phyloP scores from a whole-genome alignment of 1,139 yeast genomes.

The Pneumocystis wakefieldiae region DNA sequence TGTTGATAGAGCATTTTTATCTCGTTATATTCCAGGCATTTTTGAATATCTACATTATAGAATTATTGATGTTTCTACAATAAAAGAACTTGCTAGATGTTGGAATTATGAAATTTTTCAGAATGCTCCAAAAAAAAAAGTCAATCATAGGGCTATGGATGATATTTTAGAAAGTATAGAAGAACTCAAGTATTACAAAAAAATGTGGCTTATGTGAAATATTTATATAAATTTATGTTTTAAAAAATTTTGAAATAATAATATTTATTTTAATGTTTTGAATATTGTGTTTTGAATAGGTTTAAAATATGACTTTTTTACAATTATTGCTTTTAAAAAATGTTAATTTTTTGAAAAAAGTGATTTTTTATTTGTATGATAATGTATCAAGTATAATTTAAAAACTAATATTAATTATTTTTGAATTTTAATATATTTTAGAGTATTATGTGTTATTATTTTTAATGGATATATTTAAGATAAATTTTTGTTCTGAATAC shows the following conservation, averaged over 20 bases:
- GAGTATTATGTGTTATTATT: not conserved
- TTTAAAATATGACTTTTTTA: not conserved
- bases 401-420: too few species aligned
- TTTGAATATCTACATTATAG: slow-evolving; percentile 56
- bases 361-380: too few species aligned
- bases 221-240: slow-evolving; percentile 1
- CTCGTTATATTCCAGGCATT: slow-evolving; percentile 66
- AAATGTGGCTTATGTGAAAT: slow-evolving; percentile 32
- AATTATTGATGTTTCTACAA: slow-evolving; percentile 70
- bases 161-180: slow-evolving; percentile 82
- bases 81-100: slow-evolving; percentile 65
- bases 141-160: slow-evolving; percentile 68
- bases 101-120: slow-evolving; percentile 53
- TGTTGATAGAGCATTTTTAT: slow-evolving; percentile 77
- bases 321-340: not conserved
- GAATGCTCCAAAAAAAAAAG: slow-evolving; percentile 38
- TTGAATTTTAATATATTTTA: too few species aligned
- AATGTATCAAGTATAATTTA: too few species aligned
- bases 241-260: not conserved
- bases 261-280: not conserved
- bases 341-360: too few species aligned
- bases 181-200: slow-evolving; percentile 65
- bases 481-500: not conserved
- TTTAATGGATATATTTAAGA: not conserved
- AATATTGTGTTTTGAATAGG: not conserved